These are phyloP conservation scores for Ceratorhiza oryzae-sativae DNA, from an alignment of 1,284 basidiomycete species.

Conservation along the genomic window DNA sequence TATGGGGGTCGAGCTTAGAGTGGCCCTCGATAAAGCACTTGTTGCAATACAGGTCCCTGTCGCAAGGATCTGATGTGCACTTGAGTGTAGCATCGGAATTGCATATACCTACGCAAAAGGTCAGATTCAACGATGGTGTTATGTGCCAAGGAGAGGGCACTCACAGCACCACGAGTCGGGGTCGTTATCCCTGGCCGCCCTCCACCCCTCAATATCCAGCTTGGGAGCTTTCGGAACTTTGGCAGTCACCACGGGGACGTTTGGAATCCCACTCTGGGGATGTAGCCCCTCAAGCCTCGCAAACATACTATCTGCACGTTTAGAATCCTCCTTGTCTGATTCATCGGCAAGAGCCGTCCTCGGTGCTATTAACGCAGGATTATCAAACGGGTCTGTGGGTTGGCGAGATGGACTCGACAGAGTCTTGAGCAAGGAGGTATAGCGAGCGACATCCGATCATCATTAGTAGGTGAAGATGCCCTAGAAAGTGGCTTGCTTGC, in stretches of 20 bases:
- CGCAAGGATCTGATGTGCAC: conserved; percentile 34
- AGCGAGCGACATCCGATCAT: conserved; percentile 35
- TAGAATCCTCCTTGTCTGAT: conserved; percentile 35
- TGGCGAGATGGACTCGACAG: conserved; percentile 32
- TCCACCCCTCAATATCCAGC: conserved; percentile 43
- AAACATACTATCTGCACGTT: conserved; percentile 36
- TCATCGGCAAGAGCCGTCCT: not conserved
- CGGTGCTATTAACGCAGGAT: conserved; percentile 1
- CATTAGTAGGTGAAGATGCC: conserved; percentile 9
- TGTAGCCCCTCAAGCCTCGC: conserved; percentile 40
- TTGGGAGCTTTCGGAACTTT: conserved; percentile 37
- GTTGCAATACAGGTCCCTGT: conserved; percentile 41
- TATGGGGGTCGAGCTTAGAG: conserved; percentile 24
- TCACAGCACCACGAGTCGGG: conserved; percentile 42
- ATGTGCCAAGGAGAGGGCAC: conserved; percentile 18
- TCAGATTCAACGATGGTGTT: not conserved
- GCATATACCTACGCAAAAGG: conserved; percentile 38
- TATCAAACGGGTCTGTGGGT: conserved; percentile 20
- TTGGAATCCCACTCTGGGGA: conserved; percentile 37
- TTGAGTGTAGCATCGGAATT: conserved; percentile 40
- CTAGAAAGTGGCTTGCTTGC: not conserved
- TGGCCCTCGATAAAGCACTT: conserved; percentile 41
- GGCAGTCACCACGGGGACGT: conserved; percentile 26
- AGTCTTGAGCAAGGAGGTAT: conserved; percentile 26
- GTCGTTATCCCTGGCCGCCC: conserved; percentile 40